phyloP scores from a whole-genome alignment of 2,329 filamentous ascomycete species.

The Fusarium floridanum region DNA sequence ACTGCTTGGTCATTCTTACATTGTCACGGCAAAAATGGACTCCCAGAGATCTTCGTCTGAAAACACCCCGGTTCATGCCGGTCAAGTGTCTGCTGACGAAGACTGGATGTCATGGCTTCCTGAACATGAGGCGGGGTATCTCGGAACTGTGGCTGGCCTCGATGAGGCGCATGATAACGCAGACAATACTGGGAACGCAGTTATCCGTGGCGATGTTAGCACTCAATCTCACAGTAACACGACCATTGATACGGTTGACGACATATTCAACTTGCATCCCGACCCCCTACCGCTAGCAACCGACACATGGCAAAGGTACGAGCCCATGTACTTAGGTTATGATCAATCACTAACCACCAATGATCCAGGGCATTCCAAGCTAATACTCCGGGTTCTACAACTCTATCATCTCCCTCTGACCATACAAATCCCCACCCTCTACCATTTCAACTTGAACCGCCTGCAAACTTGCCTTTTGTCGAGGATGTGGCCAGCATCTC shows the following conservation, averaged over 20 bases:
- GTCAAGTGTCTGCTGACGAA: neutral
- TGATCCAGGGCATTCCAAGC: neutral
- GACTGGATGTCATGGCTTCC: neutral
- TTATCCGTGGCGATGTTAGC: too few relatives aligned
- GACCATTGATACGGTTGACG: neutral
- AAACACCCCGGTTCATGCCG: neutral
- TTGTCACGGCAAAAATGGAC: neutral
- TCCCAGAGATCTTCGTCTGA: neutral
- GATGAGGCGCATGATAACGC: neutral
- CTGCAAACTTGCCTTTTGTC: neutral
- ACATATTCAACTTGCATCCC: neutral
- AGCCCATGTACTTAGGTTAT: too few relatives aligned
- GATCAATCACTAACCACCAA: neutral
- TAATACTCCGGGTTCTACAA: neutral
- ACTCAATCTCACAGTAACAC: neutral
- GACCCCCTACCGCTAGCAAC: neutral
- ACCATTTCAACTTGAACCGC: neutral
- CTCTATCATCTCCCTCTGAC: neutral
- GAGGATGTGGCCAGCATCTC: neutral
- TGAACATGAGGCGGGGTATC: neutral
- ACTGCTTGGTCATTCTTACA: neutral
- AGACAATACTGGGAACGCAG: neutral
- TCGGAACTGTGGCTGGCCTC: neutral
- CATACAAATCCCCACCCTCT: neutral
- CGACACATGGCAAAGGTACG: neutral